Evolutionary conservation across 306 rosid genomes (phyloP).

Genomic region (Erythrophleum fordii): DNA sequence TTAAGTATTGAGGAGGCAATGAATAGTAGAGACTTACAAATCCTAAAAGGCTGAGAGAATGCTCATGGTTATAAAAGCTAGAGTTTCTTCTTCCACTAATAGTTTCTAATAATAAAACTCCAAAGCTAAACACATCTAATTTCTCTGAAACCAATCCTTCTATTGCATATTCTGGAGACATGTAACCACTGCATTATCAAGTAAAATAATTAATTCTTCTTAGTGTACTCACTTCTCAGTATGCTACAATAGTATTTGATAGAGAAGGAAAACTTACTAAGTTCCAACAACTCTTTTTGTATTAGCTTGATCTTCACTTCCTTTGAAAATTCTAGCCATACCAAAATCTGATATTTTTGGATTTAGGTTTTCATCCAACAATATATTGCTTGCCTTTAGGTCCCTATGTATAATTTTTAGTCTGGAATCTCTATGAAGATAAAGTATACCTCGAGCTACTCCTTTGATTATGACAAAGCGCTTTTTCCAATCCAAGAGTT

Average conservation of each 20-base stretch:
- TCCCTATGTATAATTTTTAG: not conserved
- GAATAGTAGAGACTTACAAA: constrained; percentile 12
- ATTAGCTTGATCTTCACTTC: not conserved
- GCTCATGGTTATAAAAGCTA: no score
- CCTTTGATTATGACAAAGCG: not conserved
- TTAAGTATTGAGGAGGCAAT: not conserved
- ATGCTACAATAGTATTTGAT: not conserved
- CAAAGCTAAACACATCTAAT: no score
- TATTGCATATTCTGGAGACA: constrained; percentile 46
- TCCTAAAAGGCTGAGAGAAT: no score
- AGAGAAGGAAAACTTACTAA: no score
- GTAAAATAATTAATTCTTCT: not conserved
- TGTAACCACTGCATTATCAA: constrained; percentile 36
- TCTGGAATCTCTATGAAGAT: constrained; percentile 3
- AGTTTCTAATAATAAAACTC: no score
- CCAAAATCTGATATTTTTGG: not conserved
- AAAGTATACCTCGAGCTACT: not conserved
- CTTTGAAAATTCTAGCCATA: not conserved
- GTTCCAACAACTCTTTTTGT: not conserved
- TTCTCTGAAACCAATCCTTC: no score
- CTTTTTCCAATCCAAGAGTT: not conserved
- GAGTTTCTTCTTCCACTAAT: no score
- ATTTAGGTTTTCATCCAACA: not conserved
- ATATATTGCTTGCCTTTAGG: not conserved
- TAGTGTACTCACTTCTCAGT: not conserved